These are phyloP conservation scores for Hylodesmum podocarpum DNA, from an alignment of 306 rosid species.

Conservation along the genomic window DNA sequence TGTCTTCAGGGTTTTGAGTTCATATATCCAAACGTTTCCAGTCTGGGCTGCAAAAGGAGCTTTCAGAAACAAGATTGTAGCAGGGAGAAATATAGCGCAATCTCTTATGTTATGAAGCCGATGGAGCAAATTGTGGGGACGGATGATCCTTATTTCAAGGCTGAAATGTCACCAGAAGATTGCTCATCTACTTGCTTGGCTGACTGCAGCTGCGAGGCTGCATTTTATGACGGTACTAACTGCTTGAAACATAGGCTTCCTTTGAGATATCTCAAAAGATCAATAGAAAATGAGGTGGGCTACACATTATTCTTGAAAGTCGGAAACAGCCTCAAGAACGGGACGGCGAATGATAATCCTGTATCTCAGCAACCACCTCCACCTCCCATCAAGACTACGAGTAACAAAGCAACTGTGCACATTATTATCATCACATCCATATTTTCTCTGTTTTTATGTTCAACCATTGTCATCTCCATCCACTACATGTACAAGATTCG, in stretches of 20 bases:
- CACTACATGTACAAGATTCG: neutral
- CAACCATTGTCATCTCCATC: neutral
- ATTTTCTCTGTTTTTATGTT: slow-evolving; percentile 20
- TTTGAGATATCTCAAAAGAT: slow-evolving; percentile 30
- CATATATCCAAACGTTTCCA: neutral
- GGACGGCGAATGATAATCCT: neutral
- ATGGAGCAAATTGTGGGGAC: neutral
- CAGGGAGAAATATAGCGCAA: neutral
- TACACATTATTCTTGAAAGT: slow-evolving; percentile 20
- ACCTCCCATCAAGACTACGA: slow-evolving; percentile 14
- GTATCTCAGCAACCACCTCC: neutral
- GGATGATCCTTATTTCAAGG: neutral
- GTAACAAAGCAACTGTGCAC: slow-evolving; percentile 9
- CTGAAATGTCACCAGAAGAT: neutral
- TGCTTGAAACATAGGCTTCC: slow-evolving; percentile 38
- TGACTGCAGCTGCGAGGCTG: slow-evolving; percentile 44
- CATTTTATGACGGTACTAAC: neutral
- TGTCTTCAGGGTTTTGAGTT: slow-evolving; percentile 21
- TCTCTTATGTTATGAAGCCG: neutral
- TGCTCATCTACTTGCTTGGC: slow-evolving; percentile 30
- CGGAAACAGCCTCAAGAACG: neutral
- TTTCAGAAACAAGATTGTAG: slow-evolving; percentile 7
- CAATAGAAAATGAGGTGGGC: fast-evolving
- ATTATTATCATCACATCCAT: slow-evolving; percentile 1
- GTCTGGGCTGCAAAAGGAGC: slow-evolving; percentile 33